phyloP scores from a whole-genome alignment of 768 basidiomycete genomes.

The Suillus bovinus region DNA sequence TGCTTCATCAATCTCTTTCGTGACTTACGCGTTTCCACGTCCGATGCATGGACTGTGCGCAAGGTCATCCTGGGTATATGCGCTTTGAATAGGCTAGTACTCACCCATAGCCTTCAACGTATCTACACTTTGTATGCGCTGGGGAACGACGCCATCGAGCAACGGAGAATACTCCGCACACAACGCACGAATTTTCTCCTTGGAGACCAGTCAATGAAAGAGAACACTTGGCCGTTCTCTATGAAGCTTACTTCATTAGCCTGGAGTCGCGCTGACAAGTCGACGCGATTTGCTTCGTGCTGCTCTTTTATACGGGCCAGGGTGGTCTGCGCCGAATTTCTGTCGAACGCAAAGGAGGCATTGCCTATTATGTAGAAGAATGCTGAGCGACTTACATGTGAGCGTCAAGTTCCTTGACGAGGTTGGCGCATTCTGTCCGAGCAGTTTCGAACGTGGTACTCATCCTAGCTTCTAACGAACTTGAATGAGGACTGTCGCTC shows the following conservation, averaged over 20 bases:
- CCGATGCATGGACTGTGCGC: conserved; percentile 34
- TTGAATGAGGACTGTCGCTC: not conserved
- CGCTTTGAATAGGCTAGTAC: conserved; percentile 11
- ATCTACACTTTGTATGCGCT: conserved; percentile 31
- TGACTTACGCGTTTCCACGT: conserved; percentile 32
- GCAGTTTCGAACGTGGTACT: conserved; percentile 18
- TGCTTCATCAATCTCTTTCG: conserved; percentile 35
- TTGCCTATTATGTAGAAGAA: not conserved
- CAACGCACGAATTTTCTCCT: conserved; percentile 26
- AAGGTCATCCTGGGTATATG: not conserved
- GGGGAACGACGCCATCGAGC: conserved; percentile 34
- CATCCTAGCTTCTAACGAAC: conserved; percentile 23
- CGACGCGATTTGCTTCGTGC: conserved; percentile 14
- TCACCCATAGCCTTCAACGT: conserved; percentile 35
- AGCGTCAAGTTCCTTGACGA: conserved; percentile 27
- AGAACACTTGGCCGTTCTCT: not conserved
- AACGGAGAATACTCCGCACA: conserved; percentile 25
- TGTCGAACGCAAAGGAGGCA: conserved; percentile 10
- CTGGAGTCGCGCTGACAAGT: conserved; percentile 4
- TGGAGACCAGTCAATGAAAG: conserved; percentile 8
- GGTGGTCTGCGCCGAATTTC: conserved; percentile 20
- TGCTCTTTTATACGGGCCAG: conserved; percentile 25
- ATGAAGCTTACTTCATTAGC: not conserved
- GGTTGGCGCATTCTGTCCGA: conserved; percentile 14
- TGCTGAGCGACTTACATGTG: conserved; percentile 23